These are phyloP conservation scores for Aspergillus pseudoglaucus DNA, from an alignment of 2,329 filamentous ascomycete species.

Conservation along the genomic window DNA sequence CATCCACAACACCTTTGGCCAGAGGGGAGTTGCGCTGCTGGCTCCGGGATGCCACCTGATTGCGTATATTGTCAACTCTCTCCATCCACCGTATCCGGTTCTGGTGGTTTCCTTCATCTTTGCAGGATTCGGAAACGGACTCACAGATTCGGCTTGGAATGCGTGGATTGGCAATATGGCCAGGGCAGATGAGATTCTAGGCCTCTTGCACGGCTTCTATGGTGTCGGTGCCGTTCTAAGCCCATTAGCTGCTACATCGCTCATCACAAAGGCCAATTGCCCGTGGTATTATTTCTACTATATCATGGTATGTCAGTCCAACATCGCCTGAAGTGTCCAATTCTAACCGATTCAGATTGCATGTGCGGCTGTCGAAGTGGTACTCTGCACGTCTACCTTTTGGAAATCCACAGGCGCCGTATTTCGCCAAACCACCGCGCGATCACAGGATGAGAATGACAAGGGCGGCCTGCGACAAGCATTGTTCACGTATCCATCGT, in stretches of 20 bases:
- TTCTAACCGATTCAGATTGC: constrained; percentile 12
- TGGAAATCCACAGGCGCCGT: constrained; percentile 16
- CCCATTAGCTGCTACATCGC: constrained; percentile 64
- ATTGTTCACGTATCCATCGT: constrained; percentile 15
- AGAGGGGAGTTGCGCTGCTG: constrained; percentile 63
- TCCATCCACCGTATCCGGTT: constrained; percentile 38
- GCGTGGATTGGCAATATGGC: constrained; percentile 66
- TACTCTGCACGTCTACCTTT: constrained; percentile 14
- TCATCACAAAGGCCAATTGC: constrained; percentile 58
- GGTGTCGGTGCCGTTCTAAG: constrained; percentile 63
- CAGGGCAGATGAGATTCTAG: constrained; percentile 66
- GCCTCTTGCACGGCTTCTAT: constrained; percentile 68
- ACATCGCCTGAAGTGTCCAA: neutral
- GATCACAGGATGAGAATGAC: constrained; percentile 5
- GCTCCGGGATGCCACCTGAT: constrained; percentile 46
- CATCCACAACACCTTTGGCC: constrained; percentile 47
- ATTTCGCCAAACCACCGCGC: constrained; percentile 9
- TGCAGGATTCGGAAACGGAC: constrained; percentile 37
- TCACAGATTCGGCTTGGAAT: constrained; percentile 51
- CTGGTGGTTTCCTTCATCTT: constrained; percentile 36
- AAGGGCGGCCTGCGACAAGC: constrained; percentile 16
- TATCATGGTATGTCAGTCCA: constrained; percentile 53
- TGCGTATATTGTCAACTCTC: constrained; percentile 30
- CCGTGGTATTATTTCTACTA: constrained; percentile 73
- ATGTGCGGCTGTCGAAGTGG: constrained; percentile 21